Evolutionary conservation across 1,284 basidiomycete genomes (phyloP), one percentile per base, ranked within the genome.

Genomic region (Apiotrichum veenhuisii): DNA sequence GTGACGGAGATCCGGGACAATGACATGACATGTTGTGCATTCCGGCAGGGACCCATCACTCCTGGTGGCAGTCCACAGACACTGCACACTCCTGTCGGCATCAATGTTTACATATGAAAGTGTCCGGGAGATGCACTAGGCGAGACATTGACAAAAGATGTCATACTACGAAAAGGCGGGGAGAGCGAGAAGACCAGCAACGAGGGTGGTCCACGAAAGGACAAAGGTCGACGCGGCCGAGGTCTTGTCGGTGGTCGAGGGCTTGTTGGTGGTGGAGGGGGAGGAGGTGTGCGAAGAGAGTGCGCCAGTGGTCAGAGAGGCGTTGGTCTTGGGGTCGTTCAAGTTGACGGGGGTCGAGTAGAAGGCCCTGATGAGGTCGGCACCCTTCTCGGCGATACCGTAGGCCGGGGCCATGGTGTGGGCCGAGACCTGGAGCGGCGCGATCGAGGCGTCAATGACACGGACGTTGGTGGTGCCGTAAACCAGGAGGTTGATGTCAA

Each of bases 331-430:
- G 10, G 43, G 26, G 34, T 5, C 45, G 30, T 46, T 46, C 27
- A n/a, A 20, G 27, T 33, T 36, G 4, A 25, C 18, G 20, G 33
- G 20, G 42, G 17, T 17, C 3, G 52, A 38, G 57, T 67, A 66
- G 68, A 67, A 75, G 41, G 64, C 54, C 67, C 82, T 81, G 70
- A 88, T 84, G 56, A 88, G 77, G 41, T 81, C 80, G 8, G 85
- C 80, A 0, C 82, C 85, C 69, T 83, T 83, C 73, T 88, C 86
- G 5, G 85, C 86, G 44, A 87, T 76, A 30, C 85, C 87, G 67
- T 87, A 90, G 3, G 82, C 81, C 4, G 84, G 61, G 12, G 67
- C 70, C 75, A 77, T 77, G 50, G 71, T 60, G 62, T 78, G 76
- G 2, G 75, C 72, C 5, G 74, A 73, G 33, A 78, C 59, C 34